Percentiles rank a stretch among this genome's conserved stretches.
Conservation (phyloP, 345 rosid species). For the Psidium guajava region DNA sequence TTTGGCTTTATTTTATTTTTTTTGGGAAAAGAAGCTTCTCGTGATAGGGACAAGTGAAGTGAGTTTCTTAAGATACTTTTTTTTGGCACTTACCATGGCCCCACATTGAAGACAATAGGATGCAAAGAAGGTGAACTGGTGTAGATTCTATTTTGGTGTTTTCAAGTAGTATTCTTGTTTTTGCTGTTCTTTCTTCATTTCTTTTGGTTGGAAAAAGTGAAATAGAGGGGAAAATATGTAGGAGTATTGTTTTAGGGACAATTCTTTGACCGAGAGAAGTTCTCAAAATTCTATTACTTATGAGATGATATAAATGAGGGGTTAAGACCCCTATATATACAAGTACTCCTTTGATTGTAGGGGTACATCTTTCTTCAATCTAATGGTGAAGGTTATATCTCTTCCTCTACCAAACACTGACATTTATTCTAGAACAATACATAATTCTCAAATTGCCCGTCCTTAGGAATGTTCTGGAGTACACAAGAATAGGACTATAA, state of each 20-base stretch:
- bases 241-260: not conserved
- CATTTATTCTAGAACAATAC: no score
- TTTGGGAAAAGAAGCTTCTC: constrained; percentile 73
- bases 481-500: no score
- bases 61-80: constrained; percentile 61
- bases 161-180: not conserved
- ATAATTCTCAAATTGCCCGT: no score
- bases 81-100: constrained; percentile 59
- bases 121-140: constrained; percentile 58
- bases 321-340: no score
- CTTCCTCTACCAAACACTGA: no score
- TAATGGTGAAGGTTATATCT: no score
- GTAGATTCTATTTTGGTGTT: not conserved
- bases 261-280: no score
- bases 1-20: constrained; percentile 1
- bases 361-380: no score
- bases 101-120: constrained; percentile 51
- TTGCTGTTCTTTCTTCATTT: not conserved
- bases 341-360: no score
- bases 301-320: no score
- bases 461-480: no score
- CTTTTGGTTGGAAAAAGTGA: not conserved
- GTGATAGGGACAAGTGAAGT: constrained; percentile 89
- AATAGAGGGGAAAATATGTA: not conserved
- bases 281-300: no score